Base-by-base conservation (phyloP, 768 basidiomycete species). In the Boletus speciosus region DNA sequence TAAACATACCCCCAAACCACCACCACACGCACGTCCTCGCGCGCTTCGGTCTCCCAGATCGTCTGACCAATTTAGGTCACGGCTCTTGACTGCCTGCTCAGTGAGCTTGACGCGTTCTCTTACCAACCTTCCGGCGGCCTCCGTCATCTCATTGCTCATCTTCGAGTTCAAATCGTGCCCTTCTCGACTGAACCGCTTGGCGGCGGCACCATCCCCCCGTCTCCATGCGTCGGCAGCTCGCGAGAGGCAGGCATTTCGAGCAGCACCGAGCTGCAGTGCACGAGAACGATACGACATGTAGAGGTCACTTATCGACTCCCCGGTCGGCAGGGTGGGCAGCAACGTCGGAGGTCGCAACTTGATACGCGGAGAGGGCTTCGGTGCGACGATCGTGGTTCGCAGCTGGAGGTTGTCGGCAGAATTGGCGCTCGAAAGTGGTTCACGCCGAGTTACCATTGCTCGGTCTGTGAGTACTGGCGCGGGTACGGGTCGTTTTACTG, bases 201-300 rank as follows among this genome's bases (percentile, higher is more conserved):
- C 97, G 1, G 90, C 88, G 0, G 95, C 93, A 3, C 96, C 96
- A 61, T 99, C 97, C 1, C 96, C 95, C 2, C 93, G 81, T 51
- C 92, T 80, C 91, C 93, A 99, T 4, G 95, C 93, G 63, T 97
- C 94, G 3, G 97, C 96, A 12, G 97, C 97, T 41, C 93, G 84
- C 2, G 92, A 92, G 27, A 99, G 78, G 69, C 92, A 97, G 15
- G 93, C 93, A 62, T 98, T 98, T 36, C 97, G 79, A 32, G 92
- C 92, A 2, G 93, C 90, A 47, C 96, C 97, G 23, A 98, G 84
- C 63, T 97, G 90, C 53, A 98, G 78, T 25, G 92, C 94, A 34
- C 89, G 84, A 34, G 86, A 80, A 16, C 97, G 86, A 65, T 97
- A 96, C 1, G 83, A 69, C 84, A 97, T 88, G 73, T 99, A 99